phyloP scores from a whole-genome alignment of 148 eudicot genomes.

The Nyssa sinensis region DNA sequence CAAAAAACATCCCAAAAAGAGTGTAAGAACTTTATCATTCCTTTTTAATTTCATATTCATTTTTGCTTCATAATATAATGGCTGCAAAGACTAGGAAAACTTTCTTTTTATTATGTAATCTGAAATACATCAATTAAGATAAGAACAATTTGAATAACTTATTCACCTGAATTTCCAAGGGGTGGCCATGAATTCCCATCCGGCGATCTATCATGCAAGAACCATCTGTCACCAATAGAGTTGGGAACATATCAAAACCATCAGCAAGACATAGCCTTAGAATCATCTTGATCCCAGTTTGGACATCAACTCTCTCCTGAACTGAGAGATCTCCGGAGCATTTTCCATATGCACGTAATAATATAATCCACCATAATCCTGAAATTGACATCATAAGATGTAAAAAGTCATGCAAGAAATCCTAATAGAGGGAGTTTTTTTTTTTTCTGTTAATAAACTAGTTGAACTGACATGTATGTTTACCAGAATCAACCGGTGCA shows the following conservation, averaged over 20 bases:
- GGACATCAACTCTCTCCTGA: constrained; percentile 62
- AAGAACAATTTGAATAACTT: not conserved
- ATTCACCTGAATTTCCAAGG: constrained; percentile 58
- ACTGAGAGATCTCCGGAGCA: constrained; percentile 51
- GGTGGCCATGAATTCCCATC: constrained; percentile 65
- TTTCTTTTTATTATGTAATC: not conserved
- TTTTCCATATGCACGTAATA: constrained; percentile 57
- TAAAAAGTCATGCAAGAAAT: not conserved
- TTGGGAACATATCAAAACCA: constrained; percentile 67
- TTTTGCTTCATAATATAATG: not conserved
- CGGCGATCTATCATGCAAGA: constrained; percentile 68
- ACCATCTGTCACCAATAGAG: constrained; percentile 58
- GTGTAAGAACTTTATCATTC: too few relatives aligned
- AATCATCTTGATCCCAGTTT: constrained; percentile 63
- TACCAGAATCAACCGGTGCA: constrained; percentile 62
- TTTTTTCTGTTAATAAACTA: not conserved
- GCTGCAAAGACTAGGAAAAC: not conserved
- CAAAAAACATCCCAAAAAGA: too few relatives aligned
- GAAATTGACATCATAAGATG: constrained; percentile 13
- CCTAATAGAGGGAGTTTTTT: not conserved
- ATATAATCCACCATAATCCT: constrained; percentile 66
- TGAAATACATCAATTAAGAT: not conserved
- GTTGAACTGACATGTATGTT: not conserved
- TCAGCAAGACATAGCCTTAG: constrained; percentile 55
- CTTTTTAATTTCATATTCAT: not conserved